Base-by-base conservation (phyloP, 2,329 filamentous ascomycete genomes). In the Nectriaceae sp. region DNA sequence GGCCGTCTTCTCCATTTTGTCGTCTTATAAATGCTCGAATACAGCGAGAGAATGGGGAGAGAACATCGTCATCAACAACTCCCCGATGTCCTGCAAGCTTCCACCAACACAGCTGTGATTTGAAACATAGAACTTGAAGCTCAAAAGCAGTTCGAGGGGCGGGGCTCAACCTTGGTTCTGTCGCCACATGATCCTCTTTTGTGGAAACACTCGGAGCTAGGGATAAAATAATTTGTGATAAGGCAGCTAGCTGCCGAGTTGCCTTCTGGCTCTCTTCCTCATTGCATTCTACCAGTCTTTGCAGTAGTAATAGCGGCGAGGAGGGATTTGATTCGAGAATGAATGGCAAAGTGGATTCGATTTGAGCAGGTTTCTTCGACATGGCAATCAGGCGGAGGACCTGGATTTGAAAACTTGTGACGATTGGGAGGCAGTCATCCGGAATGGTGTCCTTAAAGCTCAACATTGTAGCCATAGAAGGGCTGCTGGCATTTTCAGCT, bases 181-280 rank as follows among this genome's bases (percentile, higher is more conserved):
- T 61, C 1, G 83, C 83, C 2, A 74, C 55, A 3, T 66, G 67
- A 59, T 92, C 88, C 35, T 85, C 81, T 10, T 81, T 78, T 41
- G 74, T 72, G 2, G 86, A 83, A n/a, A 87, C 73, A 58, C 82
- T 87, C 1, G 88, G 87, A 21, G 84, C 80, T 1, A 91, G 68
- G 1, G 83, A 79, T 1, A 91, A 70, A 0, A 91, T 70, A 3
- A 76, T 75, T 55, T 88, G 84, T 0, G 85, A 83, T 2, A 90
- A 63, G 0, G 75, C 77, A 42, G 90, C 86, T 16, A 92, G 70
- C 53, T 90, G 86, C 3, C 82, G 82, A 10, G 81, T 75, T 16
- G 77, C 73, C 62, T 88, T 90, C 6, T 72, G 69, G 11, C 72
- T 65, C n/a, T 79, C 75, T 15, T 77, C 70, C 3, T 71, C 62